phyloP scores from a whole-genome alignment of 257 asterid genomes.

The Capsicum chinense region DNA sequence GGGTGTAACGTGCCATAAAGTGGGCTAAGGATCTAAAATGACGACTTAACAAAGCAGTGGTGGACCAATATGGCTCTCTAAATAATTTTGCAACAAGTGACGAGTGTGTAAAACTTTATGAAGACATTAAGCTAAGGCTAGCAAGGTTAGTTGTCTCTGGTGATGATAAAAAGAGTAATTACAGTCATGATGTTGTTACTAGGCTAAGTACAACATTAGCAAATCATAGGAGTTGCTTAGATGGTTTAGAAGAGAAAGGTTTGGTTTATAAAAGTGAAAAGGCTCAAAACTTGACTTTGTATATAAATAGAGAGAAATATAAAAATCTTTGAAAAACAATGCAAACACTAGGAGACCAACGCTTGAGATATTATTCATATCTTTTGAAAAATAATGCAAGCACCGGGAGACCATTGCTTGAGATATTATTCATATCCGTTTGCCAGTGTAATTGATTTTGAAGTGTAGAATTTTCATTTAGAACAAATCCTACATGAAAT shows the following conservation, averaged over 20 bases:
- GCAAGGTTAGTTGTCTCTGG: slow-evolving; percentile 43
- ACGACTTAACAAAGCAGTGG: slow-evolving; percentile 33
- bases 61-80: slow-evolving; percentile 16
- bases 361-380: too few species aligned
- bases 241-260: slow-evolving; percentile 54
- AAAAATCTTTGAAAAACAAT: too few species aligned
- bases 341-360: too few species aligned
- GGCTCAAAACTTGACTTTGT: slow-evolving; percentile 46
- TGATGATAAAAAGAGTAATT: not conserved
- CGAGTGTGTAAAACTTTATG: slow-evolving; percentile 59
- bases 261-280: slow-evolving; percentile 17
- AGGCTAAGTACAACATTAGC: slow-evolving; percentile 81
- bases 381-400: too few species aligned
- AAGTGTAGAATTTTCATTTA: too few species aligned
- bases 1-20: slow-evolving; percentile 43
- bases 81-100: slow-evolving; percentile 33
- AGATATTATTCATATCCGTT: too few species aligned
- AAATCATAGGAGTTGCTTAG: slow-evolving; percentile 64
- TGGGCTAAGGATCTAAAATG: slow-evolving; percentile 42
- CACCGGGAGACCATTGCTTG: too few species aligned
- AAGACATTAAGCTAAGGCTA: slow-evolving; percentile 50
- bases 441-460: too few species aligned
- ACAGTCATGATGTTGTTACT: slow-evolving; percentile 52
- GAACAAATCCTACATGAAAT: too few species aligned
- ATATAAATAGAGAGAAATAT: too few species aligned